Conservation (phyloP, 805 yeast species). For the Saccharomycopsis lassenensis region DNA sequence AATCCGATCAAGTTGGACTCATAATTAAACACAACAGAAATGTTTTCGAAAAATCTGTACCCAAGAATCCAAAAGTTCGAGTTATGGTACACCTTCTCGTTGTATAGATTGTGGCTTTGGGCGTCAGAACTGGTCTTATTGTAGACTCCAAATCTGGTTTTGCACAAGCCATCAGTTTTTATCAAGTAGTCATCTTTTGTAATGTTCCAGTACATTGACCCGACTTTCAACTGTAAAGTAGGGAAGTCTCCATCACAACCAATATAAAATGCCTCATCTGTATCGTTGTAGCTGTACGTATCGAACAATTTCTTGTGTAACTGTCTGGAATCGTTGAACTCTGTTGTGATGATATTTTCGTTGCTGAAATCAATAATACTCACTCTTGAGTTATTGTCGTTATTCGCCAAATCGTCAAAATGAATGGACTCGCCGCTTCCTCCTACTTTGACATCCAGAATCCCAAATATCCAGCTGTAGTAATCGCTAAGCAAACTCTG, state of each 20-base stretch:
- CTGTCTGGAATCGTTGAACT: constrained; percentile 2
- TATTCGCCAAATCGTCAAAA: constrained; percentile 9
- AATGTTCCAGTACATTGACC: constrained; percentile 12
- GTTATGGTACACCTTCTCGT: too few relatives aligned
- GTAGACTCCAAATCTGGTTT: too few relatives aligned
- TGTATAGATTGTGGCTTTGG: too few relatives aligned
- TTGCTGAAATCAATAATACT: constrained; percentile 4
- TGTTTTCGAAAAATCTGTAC: constrained; percentile 1
- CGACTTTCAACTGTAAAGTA: constrained; percentile 6
- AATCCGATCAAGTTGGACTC: constrained; percentile 11
- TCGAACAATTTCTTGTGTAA: constrained; percentile 5
- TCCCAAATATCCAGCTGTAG: constrained; percentile 14
- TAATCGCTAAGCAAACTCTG: constrained; percentile 7
- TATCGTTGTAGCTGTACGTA: background rate
- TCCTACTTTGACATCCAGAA: constrained; percentile 1
- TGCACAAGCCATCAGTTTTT: too few relatives aligned
- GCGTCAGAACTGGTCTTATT: too few relatives aligned
- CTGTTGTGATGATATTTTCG: constrained; percentile 1
- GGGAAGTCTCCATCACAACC: constrained; percentile 1
- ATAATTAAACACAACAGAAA: constrained; percentile 6
- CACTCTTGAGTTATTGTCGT: constrained; percentile 8
- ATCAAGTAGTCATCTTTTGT: constrained; percentile 4
- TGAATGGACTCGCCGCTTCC: background rate
- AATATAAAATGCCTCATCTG: constrained; percentile 2
- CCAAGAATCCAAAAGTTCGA: constrained; percentile 12